Conservation (phyloP, 1,284 basidiomycete genomes). For the Austroboletus niveus region DNA sequence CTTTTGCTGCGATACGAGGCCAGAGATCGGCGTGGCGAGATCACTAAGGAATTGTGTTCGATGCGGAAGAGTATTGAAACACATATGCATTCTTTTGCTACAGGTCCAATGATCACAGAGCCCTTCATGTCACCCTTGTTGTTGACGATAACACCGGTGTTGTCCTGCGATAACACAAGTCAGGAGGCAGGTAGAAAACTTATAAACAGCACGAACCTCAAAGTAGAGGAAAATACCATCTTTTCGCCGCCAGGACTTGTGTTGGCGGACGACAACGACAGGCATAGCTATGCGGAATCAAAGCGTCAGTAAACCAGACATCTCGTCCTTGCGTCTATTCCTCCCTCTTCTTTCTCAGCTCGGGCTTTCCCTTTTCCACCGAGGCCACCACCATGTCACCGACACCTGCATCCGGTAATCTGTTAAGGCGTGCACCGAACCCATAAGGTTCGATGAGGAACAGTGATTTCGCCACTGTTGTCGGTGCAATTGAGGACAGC, state of each 20-base stretch:
- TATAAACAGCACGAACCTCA: conserved; percentile 52
- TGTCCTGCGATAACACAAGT: conserved; percentile 56
- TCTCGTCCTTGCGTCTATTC: neutral
- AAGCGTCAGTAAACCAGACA: neutral
- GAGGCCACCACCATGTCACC: conserved; percentile 99
- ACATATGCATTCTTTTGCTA: conserved; percentile 94
- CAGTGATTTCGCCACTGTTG: conserved; percentile 98
- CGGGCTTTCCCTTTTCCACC: conserved; percentile 99
- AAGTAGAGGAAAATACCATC: conserved; percentile 99
- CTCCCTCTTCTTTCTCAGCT: conserved; percentile 98
- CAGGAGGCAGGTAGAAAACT: neutral
- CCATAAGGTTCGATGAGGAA: conserved; percentile 91
- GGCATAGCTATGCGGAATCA: conserved; percentile 76
- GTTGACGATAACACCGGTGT: conserved; percentile 97
- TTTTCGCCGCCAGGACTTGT: conserved; percentile 97
- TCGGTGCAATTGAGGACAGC: conserved; percentile 99
- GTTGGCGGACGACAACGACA: conserved; percentile 94
- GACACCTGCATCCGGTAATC: conserved; percentile 96
- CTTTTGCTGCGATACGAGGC: conserved; percentile 99
- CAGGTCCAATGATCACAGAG: conserved; percentile 96
- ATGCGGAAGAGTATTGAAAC: neutral
- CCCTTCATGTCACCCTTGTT: conserved; percentile 99
- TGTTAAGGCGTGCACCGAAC: conserved; percentile 95
- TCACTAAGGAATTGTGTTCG: neutral
- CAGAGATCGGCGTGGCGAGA: conserved; percentile 85